These are phyloP conservation scores for Lyophyllum atratum DNA, from an alignment of 768 basidiomycete genomes.

Conservation along the genomic window DNA sequence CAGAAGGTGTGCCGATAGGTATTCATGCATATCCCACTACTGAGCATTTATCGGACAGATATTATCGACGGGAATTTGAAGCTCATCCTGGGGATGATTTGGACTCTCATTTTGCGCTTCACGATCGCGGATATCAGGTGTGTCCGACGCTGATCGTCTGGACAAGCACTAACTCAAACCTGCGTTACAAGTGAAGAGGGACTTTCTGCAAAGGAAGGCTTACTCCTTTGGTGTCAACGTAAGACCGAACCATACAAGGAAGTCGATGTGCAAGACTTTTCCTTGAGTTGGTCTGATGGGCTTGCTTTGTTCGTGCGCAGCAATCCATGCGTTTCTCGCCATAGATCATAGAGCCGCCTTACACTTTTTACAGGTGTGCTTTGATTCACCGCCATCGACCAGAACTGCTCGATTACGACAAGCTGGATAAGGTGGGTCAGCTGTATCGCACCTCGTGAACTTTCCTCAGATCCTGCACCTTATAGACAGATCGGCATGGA, in stretches of 20 bases:
- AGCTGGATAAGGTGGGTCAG: slow-evolving; percentile 70
- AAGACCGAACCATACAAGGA: slow-evolving; percentile 91
- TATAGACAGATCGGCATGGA: slow-evolving; percentile 70
- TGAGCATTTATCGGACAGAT: slow-evolving; percentile 49
- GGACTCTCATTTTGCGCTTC: slow-evolving; percentile 96
- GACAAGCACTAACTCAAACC: slow-evolving; percentile 14
- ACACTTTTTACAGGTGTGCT: slow-evolving; percentile 71
- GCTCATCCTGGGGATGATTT: slow-evolving; percentile 98
- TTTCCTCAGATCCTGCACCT: slow-evolving; percentile 7
- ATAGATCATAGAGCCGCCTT: slow-evolving; percentile 8
- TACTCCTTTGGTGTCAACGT: slow-evolving; percentile 97
- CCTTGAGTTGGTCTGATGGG: slow-evolving; percentile 91
- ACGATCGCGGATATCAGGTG: slow-evolving; percentile 98
- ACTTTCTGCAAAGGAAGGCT: slow-evolving; percentile 96
- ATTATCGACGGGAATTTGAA: slow-evolving; percentile 99
- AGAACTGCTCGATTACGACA: slow-evolving; percentile 89
- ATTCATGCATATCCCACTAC: not conserved
- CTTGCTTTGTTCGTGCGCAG: slow-evolving; percentile 78
- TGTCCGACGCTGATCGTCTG: slow-evolving; percentile 23
- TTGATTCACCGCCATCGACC: slow-evolving; percentile 97
- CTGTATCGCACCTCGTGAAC: not conserved
- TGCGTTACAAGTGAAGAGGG: slow-evolving; percentile 81
- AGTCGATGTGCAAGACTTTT: slow-evolving; percentile 93
- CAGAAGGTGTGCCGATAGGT: slow-evolving; percentile 65
- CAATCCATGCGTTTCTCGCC: slow-evolving; percentile 2